Conservation (phyloP, 1,139 yeast species). For the Schwanniomyces etchellsii region DNA sequence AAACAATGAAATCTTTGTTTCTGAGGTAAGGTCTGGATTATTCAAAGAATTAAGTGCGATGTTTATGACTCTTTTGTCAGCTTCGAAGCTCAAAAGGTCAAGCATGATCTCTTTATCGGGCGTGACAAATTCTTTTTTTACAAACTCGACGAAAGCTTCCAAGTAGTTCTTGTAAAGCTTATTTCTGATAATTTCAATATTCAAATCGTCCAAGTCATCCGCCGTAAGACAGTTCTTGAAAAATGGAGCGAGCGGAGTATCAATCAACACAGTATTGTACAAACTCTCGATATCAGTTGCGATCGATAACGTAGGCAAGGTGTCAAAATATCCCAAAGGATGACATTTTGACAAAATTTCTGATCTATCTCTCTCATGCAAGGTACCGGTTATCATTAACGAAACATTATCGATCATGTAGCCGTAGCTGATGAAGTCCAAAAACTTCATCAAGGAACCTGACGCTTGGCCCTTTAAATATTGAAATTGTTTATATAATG, state of each 20-base stretch:
- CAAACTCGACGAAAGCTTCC: slow-evolving; percentile 77
- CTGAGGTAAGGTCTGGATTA: slow-evolving; percentile 63
- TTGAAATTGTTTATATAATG: slow-evolving; percentile 77
- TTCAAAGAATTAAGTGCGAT: slow-evolving; percentile 86
- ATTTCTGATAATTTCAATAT: slow-evolving; percentile 92
- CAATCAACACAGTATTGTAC: slow-evolving; percentile 90
- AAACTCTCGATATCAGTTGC: slow-evolving; percentile 92
- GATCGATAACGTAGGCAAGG: slow-evolving; percentile 88
- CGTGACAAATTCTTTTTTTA: slow-evolving; percentile 50
- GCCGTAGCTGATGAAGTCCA: slow-evolving; percentile 90
- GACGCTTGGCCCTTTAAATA: slow-evolving; percentile 81
- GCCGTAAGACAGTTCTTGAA: slow-evolving; percentile 90
- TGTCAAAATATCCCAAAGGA: slow-evolving; percentile 98
- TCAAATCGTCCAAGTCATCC: slow-evolving; percentile 90
- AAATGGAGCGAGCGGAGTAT: slow-evolving; percentile 96
- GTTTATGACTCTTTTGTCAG: slow-evolving; percentile 91
- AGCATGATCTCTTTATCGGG: slow-evolving; percentile 85
- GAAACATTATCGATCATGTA: slow-evolving; percentile 98
- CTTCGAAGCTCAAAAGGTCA: slow-evolving; percentile 77
- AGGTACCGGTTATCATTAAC: slow-evolving; percentile 92
- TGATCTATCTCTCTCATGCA: slow-evolving; percentile 86
- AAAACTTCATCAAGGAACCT: slow-evolving; percentile 70
- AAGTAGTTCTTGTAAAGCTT: slow-evolving; percentile 87
- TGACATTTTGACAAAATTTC: slow-evolving; percentile 89
- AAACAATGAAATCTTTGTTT: slow-evolving; percentile 63